These are phyloP conservation scores for Streptanthus diversifolius DNA, from an alignment of 345 rosid genomes.

Conservation along the genomic window DNA sequence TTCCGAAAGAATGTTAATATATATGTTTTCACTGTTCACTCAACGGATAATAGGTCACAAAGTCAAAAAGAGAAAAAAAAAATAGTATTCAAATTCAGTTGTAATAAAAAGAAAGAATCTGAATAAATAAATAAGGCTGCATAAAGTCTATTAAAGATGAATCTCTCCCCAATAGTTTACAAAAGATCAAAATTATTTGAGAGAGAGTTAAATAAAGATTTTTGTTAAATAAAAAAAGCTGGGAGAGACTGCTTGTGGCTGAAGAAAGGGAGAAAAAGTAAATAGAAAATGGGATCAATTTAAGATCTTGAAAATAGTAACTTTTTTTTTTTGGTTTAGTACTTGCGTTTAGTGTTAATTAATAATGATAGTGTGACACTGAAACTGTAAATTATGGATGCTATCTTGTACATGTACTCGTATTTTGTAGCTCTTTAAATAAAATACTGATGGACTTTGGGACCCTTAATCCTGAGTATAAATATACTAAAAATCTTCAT, in stretches of 20 bases:
- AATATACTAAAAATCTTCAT: not conserved
- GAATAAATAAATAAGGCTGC: constrained; percentile 23
- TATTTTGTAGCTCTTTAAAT: not conserved
- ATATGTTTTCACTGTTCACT: constrained; percentile 5
- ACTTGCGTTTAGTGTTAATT: not conserved
- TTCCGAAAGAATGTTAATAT: not conserved
- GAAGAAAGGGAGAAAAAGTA: constrained; percentile 14
- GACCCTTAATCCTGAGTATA: not conserved
- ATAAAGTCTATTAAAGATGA: constrained; percentile 27
- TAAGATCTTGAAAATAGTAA: not conserved
- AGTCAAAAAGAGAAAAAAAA: not conserved
- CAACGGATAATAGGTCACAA: constrained; percentile 1
- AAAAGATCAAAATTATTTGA: constrained; percentile 2
- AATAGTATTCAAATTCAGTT: not conserved
- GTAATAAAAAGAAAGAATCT: not conserved
- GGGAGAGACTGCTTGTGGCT: constrained; percentile 8
- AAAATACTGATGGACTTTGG: not conserved
- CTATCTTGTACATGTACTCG: not conserved
- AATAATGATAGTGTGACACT: not conserved
- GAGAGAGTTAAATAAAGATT: not conserved
- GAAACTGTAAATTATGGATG: not conserved
- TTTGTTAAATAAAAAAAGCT: not conserved
- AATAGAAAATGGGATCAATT: not conserved
- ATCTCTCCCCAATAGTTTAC: not conserved
- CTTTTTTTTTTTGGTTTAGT: not conserved